Evolutionary conservation across 345 rosid genomes (phyloP).

Genomic region (Clarkia xantiana): DNA sequence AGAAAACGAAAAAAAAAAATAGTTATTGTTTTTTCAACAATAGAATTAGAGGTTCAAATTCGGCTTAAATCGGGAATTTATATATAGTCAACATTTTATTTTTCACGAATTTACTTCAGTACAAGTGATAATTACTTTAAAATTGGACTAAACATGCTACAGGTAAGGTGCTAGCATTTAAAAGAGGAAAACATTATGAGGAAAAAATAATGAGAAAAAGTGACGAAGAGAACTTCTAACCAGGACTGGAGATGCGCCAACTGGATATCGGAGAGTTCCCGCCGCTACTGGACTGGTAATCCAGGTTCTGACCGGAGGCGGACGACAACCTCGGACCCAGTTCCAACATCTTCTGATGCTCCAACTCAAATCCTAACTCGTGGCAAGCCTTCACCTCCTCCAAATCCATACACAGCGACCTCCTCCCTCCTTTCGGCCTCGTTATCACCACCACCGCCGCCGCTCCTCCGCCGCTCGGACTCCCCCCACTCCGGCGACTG

Average conservation of each 20-base stretch:
- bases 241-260: conserved; percentile 91
- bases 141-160: too few species aligned
- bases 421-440: conserved; percentile 64
- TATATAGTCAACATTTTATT: too few species aligned
- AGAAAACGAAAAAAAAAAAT: too few species aligned
- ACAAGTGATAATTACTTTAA: too few species aligned
- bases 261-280: conserved; percentile 77
- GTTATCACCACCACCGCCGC: conserved; percentile 47
- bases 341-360: conserved; percentile 54
- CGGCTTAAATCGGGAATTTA: too few species aligned
- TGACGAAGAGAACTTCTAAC: conserved; percentile 14
- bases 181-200: too few species aligned
- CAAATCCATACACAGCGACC: conserved; percentile 78
- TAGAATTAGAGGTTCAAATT: too few species aligned
- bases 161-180: too few species aligned
- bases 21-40: too few species aligned
- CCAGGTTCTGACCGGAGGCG: conserved; percentile 39
- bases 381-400: conserved; percentile 82
- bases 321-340: conserved; percentile 36
- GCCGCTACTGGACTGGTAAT: conserved; percentile 41
- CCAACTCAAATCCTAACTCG: conserved; percentile 83
- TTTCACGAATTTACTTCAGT: too few species aligned
- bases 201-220: not conserved
- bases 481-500: conserved; percentile 3
- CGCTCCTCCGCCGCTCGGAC: not conserved